Conservation (phyloP, 306 rosid genomes). For the Heteromeles arbutifolia region DNA sequence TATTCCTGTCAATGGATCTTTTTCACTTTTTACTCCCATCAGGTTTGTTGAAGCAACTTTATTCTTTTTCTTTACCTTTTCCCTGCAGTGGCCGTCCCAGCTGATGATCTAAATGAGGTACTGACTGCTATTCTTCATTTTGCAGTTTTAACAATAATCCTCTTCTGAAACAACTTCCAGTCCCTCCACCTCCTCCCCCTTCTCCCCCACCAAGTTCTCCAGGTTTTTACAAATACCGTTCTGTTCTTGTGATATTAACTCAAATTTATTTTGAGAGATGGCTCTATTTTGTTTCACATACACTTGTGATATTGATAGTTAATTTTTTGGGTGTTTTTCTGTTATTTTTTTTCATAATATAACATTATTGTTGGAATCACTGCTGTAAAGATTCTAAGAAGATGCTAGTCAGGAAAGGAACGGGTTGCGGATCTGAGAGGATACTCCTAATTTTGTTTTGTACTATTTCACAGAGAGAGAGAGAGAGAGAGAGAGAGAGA, state of each 20-base stretch:
- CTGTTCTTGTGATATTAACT: neutral
- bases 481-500: neutral
- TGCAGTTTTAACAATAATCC: slow-evolving; percentile 64
- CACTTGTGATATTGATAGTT: neutral
- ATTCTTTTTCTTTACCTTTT: neutral
- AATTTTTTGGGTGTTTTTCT: neutral
- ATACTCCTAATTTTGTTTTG: neutral
- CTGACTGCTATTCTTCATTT: slow-evolving; percentile 17
- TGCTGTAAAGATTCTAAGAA: neutral
- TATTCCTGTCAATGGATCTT: slow-evolving; percentile 71
- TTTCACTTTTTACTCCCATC: slow-evolving; percentile 79
- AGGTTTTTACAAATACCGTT: slow-evolving; percentile 26
- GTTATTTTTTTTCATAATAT: neutral
- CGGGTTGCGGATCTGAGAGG: neutral
- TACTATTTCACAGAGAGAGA: neutral
- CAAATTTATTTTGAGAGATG: neutral
- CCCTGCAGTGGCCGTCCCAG: neutral
- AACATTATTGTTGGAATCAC: neutral
- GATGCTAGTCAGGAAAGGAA: neutral
- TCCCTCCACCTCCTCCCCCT: slow-evolving; percentile 34
- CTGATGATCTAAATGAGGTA: neutral
- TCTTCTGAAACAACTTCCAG: neutral
- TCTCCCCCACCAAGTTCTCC: slow-evolving; percentile 28
- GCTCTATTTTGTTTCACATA: neutral
- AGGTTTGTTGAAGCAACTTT: slow-evolving; percentile 43